Evolutionary conservation across 1,284 basidiomycete species (phyloP), one percentile per base, ranked within the genome.

Genomic region (Leccinum pachyderme): DNA sequence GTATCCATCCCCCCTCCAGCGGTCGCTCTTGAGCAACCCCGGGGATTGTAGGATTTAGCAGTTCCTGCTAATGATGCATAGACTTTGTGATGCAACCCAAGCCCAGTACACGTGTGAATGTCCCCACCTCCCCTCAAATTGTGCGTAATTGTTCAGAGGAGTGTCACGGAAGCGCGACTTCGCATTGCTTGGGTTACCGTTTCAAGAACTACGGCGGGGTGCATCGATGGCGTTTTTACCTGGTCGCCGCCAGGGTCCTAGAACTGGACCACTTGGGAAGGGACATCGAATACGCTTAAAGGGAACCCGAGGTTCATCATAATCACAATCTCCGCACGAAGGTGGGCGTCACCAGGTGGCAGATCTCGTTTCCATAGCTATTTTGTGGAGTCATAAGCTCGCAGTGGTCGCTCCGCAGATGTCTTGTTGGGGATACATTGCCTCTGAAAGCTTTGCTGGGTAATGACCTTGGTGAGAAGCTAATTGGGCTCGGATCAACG

Each of bases 11-110:
- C 54, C 45, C 66, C 63, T 22, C 32, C 49, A 22, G 61, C 63
- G 41, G 52, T 67, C 57, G 49, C 32, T 28, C 48, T 57, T 47
- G 64, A 67, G n/a, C 8, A 37, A 31, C 25, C 28, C 9, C 53
- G 51, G 32, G 29, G 22, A 35, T 48, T 29, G 32, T 67, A 61
- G 49, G 33, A 15, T 29, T 35, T 4, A 5, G 43, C 25, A 5
- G 27, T 24, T 37, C 29, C 28, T 43, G 18, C 29, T 18, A 27
- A 45, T 54, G 51, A 53, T 52, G 44, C 24, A 58, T 58, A 54
- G 47, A 58, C 9, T 44, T 47, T 7, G 11, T 39, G 33, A 56
- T 29, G 18, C 24, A 22, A 27, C 18, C 28, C 18, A 13, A 43
- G 24, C 13, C 18, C 28, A 24, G 4, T 7, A n/a, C 39, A 11